Base-by-base conservation (phyloP, 2,329 filamentous ascomycete genomes). In the Diplodia sapinea region DNA sequence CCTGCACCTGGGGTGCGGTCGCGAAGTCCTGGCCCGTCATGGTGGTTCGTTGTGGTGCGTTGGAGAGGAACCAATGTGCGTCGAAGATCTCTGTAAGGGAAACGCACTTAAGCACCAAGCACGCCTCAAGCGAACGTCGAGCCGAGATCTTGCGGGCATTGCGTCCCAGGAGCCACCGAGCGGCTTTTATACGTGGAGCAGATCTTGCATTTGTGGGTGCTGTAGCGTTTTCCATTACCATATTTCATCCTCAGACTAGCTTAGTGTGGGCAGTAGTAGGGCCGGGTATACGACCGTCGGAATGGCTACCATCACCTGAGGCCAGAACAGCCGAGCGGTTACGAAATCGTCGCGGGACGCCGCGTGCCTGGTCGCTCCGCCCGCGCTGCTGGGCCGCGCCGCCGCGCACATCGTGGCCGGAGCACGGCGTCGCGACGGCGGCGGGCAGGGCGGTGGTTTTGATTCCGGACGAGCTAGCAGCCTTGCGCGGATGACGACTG, bases 151-250 rank as follows among this genome's bases (percentile, higher is more conserved):
- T n/a, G 23, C 59, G 47, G 59, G 59, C 33, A 49, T 49, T 50
- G 43, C 17, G 59, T 20, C 23, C 15, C 43, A 51, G 59, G 59
- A 63, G 59, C 59, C 59, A 51, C 59, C 33, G 43, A 13, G 20
- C 36, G 59, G 59, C 59, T 63, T 63, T 63, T 63, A 63, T 63
- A 63, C 59, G 59, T 63, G 59, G 59, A 51, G 59, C 59, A 63
- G 47, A 63, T 63, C 59, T 36, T 15, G 11, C 59, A 51, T 23
- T 51, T 51, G 59, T 51, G 59, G 59, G 40, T 51, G 59, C 29
- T 23, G 3, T 15, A 12, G 13, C 15, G 29, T 13, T 38, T 50
- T 63, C 47, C 31, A 63, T 63, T 51, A 63, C 59, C 59, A 51
- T 51, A 63, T 17, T 38, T 12, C 47, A 63, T 51, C 29, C 59